Evolutionary conservation across 148 eudicot species (phyloP).

Genomic region (Salicornia ramosissima): DNA sequence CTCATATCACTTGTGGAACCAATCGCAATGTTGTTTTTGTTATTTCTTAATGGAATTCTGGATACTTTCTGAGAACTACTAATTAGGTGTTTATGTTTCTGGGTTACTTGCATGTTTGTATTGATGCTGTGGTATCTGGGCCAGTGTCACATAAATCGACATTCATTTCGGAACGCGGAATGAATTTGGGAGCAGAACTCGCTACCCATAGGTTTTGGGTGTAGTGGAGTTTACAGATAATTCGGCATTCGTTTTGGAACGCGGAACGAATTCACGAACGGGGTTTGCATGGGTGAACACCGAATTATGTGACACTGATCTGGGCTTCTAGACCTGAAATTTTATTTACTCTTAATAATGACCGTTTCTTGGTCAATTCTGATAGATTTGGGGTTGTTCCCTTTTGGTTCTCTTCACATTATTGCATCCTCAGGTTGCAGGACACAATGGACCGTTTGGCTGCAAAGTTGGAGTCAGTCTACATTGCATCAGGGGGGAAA

Average conservation of each 20-base stretch:
- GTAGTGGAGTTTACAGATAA: too few relatives aligned
- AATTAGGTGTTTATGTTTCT: not conserved
- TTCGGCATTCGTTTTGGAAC: too few relatives aligned
- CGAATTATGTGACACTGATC: too few relatives aligned
- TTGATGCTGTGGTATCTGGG: not conserved
- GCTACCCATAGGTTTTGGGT: too few relatives aligned
- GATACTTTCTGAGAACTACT: not conserved
- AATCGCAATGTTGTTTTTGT: not conserved
- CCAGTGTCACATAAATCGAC: too few relatives aligned
- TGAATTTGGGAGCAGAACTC: too few relatives aligned
- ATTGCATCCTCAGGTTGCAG: slow-evolving; percentile 25
- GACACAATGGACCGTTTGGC: slow-evolving; percentile 69
- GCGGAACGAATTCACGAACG: too few relatives aligned
- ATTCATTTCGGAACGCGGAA: too few relatives aligned
- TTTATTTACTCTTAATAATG: too few relatives aligned
- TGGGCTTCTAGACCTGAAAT: not conserved
- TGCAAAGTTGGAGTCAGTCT: slow-evolving; percentile 72
- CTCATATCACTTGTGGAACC: not conserved
- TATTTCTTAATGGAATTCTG: not conserved
- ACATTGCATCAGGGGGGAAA: slow-evolving; percentile 85
- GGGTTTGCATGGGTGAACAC: too few relatives aligned
- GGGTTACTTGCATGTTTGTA: not conserved
- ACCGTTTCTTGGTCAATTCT: not conserved
- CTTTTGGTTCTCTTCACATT: not conserved
- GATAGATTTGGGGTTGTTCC: not conserved